Percentiles rank a stretch among this genome's conserved stretches.
phyloP scores from a whole-genome alignment of 108 stramenopile genomes.

The Mayamaea pseudoterrestris region DNA sequence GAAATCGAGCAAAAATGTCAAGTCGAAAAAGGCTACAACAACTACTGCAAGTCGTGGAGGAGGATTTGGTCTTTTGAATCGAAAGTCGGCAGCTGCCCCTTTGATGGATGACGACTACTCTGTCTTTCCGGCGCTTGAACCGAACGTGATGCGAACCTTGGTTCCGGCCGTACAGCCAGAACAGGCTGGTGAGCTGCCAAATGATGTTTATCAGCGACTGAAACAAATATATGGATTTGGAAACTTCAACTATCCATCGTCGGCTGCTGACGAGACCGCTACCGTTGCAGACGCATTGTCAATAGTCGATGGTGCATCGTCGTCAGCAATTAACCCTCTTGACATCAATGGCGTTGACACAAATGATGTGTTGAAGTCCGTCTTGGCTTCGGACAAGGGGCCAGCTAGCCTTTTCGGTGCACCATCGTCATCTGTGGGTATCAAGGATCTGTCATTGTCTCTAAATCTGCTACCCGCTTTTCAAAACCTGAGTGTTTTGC shows the following conservation, averaged over 20 bases:
- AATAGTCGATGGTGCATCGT: too few relatives aligned
- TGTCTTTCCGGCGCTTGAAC: slow-evolving; percentile 53
- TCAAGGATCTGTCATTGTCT: slow-evolving; percentile 7
- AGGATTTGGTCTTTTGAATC: neutral
- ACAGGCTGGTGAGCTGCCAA: slow-evolving; percentile 18
- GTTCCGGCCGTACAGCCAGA: slow-evolving; percentile 19
- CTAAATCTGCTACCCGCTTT: slow-evolving; percentile 40
- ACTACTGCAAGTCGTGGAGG: neutral
- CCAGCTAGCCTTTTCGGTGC: too few relatives aligned
- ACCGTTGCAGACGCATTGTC: neutral
- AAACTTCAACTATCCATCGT: slow-evolving; percentile 52
- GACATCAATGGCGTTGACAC: too few relatives aligned
- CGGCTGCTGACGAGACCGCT: neutral
- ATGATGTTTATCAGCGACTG: slow-evolving; percentile 71
- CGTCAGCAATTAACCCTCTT: too few relatives aligned
- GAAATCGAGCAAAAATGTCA: neutral
- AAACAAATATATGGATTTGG: slow-evolving; percentile 73
- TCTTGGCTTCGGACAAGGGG: too few relatives aligned
- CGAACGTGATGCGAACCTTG: slow-evolving; percentile 36
- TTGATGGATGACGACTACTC: slow-evolving; percentile 25
- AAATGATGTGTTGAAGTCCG: too few relatives aligned
- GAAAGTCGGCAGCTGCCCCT: neutral
- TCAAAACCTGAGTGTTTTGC: slow-evolving; percentile 48
- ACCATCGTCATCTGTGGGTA: too few relatives aligned
- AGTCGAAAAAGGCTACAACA: too few relatives aligned